A percentile compares a stretch with the other conserved stretches of the same genome.
These are phyloP conservation scores for Clarireedia monteithiana DNA, from an alignment of 2,329 filamentous ascomycete genomes.

Conservation along the genomic window DNA sequence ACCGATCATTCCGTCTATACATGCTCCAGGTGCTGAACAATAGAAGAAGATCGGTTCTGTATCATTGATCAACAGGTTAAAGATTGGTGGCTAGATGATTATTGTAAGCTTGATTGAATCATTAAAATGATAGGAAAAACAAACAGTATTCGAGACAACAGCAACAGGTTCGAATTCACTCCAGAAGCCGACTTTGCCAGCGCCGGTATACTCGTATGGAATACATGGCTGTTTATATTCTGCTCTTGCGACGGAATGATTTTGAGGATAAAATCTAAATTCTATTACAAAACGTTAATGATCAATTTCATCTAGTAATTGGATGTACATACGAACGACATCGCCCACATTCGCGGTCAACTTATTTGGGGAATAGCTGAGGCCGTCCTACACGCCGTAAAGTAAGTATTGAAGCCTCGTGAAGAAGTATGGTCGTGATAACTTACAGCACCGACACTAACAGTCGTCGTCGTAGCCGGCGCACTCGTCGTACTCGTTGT, in stretches of 20 bases:
- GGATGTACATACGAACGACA: conserved; percentile 33
- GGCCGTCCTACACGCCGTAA: conserved; percentile 14
- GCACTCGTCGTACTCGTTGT: neutral
- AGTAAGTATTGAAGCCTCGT: conserved; percentile 5
- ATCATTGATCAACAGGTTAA: conserved; percentile 44
- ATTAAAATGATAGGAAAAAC: conserved; percentile 10
- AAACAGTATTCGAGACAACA: conserved; percentile 35
- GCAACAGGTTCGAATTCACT: conserved; percentile 41
- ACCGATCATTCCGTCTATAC: conserved; percentile 65
- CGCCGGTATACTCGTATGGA: conserved; percentile 47
- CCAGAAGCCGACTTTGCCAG: conserved; percentile 45
- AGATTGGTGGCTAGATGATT: conserved; percentile 32
- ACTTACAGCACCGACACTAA: conserved; percentile 29
- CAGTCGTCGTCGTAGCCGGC: conserved; percentile 21
- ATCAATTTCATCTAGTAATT: neutral
- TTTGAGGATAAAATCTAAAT: conserved; percentile 55
- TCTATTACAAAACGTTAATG: conserved; percentile 13
- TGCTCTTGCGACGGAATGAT: conserved; percentile 56
- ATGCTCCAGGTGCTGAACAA: conserved; percentile 60
- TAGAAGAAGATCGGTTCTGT: conserved; percentile 62
- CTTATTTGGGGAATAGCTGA: conserved; percentile 31
- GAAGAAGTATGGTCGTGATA: neutral
- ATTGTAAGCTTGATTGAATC: conserved; percentile 2
- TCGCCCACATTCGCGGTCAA: conserved; percentile 38
- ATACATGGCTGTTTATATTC: conserved; percentile 53